These are phyloP conservation scores for Prunus campanulata DNA, from an alignment of 306 rosid genomes.

Conservation along the genomic window DNA sequence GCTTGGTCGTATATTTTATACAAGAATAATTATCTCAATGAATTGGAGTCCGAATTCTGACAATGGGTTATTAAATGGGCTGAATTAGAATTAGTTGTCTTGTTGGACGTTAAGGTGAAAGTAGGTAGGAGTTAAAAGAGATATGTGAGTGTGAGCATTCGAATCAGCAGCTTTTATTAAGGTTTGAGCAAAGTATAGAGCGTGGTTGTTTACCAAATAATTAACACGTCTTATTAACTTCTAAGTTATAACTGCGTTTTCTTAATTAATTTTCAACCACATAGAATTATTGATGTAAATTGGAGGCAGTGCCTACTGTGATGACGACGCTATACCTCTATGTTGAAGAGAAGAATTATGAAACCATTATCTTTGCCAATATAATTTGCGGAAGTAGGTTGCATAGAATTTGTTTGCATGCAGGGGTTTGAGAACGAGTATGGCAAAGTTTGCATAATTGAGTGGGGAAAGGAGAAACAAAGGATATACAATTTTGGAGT, in stretches of 20 bases:
- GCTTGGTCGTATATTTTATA: neutral
- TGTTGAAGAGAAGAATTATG: neutral
- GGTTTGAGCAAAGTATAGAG: neutral
- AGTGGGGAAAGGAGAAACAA: slow-evolving; percentile 22
- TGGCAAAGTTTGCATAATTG: slow-evolving; percentile 36
- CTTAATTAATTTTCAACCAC: neutral
- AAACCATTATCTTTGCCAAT: neutral
- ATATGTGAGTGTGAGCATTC: neutral
- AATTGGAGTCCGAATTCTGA: neutral
- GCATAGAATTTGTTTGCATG: slow-evolving; percentile 28
- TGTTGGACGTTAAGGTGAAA: neutral
- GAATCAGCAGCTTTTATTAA: neutral
- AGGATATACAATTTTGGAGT: slow-evolving; percentile 33
- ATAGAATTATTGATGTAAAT: neutral
- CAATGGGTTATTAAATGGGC: neutral
- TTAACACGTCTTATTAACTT: neutral
- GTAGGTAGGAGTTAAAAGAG: neutral
- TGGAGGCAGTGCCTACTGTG: neutral
- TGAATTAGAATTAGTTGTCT: neutral
- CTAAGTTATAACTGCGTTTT: neutral
- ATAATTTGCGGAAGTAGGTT: slow-evolving; percentile 27
- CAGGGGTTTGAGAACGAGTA: slow-evolving; percentile 22
- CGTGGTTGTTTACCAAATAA: slow-evolving; percentile 6
- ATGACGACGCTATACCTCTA: neutral
- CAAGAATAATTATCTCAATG: neutral